Evolutionary conservation across 2,329 filamentous ascomycete species (phyloP), one percentile per base, ranked within the genome.

Genomic region (Calonectria leucothoes): DNA sequence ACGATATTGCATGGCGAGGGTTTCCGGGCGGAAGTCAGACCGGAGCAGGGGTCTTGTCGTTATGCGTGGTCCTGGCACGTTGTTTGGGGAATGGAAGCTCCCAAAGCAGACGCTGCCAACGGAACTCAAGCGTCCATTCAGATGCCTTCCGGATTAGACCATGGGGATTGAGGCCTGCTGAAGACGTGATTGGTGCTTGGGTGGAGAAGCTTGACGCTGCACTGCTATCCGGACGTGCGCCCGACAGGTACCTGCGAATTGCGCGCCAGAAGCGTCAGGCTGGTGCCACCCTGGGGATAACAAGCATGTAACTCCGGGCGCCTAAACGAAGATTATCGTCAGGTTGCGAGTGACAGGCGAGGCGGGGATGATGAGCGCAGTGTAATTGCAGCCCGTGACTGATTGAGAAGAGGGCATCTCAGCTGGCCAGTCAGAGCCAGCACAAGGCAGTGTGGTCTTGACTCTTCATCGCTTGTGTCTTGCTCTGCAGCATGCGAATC

Each of bases 401-500:
- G 11, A 33, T 57, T 29, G 6, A 59, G 33, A 23, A 23, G 49
- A 66, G 39, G 49, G 42, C n/a, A 51, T 64, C n/a, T 63, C 63
- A 33, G 48, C 57, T 57, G 57, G 66, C 67, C 71, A 70, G 71
- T 71, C 42, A 65, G 71, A 42, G 52, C 59, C 61, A 65, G 69
- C 55, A 70, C 45, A 67, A 57, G 39, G 57, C 70, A 63, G 48
- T 49, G 63, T 63, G 37, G 66, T 55, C 31, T 67, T 74, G 69
- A 63, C 72, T 66, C 67, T 70, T 69, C 69, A 68, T 76, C 64
- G 70, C 64, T 72, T 66, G 69, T 63, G 61, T 66, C 59, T 63
- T 55, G 66, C 59, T 70, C 33, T 61, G 48, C 69, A 67, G 59
- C 61, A 78, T 79, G 74, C 77, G 75, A 80, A 80, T 80, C 78